Base-by-base conservation (phyloP, 78 protist genomes). In the Dictyostelium firmibasis region DNA sequence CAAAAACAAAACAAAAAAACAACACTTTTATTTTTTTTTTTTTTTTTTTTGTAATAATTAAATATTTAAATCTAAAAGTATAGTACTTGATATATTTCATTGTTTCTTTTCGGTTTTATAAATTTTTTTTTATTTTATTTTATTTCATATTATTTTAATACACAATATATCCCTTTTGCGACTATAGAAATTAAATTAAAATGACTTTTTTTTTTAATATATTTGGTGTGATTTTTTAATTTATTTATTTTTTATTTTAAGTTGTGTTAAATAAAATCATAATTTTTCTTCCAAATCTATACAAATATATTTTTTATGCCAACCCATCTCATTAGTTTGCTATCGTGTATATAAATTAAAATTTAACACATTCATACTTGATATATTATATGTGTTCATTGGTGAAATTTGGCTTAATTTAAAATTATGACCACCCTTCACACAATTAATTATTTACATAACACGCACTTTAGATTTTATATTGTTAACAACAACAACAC, bases 81-180 rank as follows among this genome's bases (percentile, higher is more conserved):
- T 69, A 57, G 16, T 57, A 20, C 67, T 57, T 57, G 67, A 57
- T 20, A 57, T 57, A 57, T 57, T 67, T 67, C 75, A 67, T 67
- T 67, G 75, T 67, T 67, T 67, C 75, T 67, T 67, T 57, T 67
- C 75, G 75, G 75, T n/a, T 67, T 67, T 67, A 67, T 29, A 67
- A 67, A 64, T 8, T 13, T 50, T 50, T 50, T 11, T 38, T 38
- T 47, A 47, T 47, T 57, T 57, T 57, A 5, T 57, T 57, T 57
- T 57, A 57, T 20, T 20, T 4, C 20, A 50, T 50, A 50, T 4
- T 14, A 20, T 57, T 38, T 38, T 38, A 4, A 38, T 4, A 38
- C 43, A 38, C 43, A 57, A 64, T 25, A 23, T 62, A 27, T 67
- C 75, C 75, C 36, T 67, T 67, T 67, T 67, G 35, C 9, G 36